phyloP scores from a whole-genome alignment of 176 grass and related monocot genomes.

The Bonia amplexicaulis region DNA sequence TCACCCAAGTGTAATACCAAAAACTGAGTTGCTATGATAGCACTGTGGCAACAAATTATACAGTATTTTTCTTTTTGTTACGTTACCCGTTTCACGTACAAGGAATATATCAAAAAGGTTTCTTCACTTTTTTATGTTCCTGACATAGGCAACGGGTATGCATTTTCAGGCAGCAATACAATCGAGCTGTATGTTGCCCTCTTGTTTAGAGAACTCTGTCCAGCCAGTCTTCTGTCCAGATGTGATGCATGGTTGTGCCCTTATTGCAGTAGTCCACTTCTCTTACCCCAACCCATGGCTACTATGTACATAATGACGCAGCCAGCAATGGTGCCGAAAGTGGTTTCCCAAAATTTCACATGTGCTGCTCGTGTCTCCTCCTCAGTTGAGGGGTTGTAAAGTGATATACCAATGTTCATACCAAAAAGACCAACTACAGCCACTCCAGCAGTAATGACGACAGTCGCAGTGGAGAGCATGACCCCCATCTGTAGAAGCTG shows the following conservation, averaged over 20 bases:
- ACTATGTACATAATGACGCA: conserved; percentile 46
- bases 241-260: not conserved
- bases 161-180: not conserved
- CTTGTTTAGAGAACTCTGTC: not conserved
- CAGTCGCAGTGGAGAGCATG: conserved; percentile 65
- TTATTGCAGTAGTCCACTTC: conserved; percentile 64
- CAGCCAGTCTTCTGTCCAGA: not conserved
- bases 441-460: conserved; percentile 59
- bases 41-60: not conserved
- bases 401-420: conserved; percentile 64
- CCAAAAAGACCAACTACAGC: conserved; percentile 64
- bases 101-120: not conserved
- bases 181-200: not conserved
- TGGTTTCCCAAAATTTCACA: conserved; percentile 64
- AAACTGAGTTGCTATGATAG: not conserved
- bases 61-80: not conserved
- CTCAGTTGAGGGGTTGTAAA: conserved; percentile 20
- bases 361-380: conserved; percentile 13
- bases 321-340: conserved; percentile 46
- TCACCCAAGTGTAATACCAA: not conserved
- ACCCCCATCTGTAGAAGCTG: conserved; percentile 74
- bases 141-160: not conserved
- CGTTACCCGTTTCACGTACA: not conserved
- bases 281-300: conserved; percentile 64
- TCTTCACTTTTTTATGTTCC: not conserved